Percentiles rank a stretch among this genome's conserved stretches.
Evolutionary conservation across 2,329 filamentous ascomycete species (phyloP).

Genomic region (Colletotrichum orbiculare): DNA sequence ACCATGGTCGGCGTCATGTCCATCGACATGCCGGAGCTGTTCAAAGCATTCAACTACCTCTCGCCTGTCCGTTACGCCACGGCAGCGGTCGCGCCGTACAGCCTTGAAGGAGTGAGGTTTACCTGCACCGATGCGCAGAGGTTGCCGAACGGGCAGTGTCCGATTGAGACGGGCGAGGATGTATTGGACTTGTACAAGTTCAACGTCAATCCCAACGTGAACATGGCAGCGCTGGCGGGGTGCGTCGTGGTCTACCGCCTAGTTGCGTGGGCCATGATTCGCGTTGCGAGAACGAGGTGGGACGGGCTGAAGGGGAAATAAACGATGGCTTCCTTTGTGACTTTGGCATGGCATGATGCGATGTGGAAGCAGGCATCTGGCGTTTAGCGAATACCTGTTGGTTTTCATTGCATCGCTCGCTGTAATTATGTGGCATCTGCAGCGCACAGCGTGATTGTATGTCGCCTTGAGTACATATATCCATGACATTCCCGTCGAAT

Average conservation of each 20-base stretch:
- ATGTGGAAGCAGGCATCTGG: not conserved
- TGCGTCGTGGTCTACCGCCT: constrained; percentile 74
- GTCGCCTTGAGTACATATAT: no score
- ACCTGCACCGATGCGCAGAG: constrained; percentile 71
- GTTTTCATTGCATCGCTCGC: not conserved
- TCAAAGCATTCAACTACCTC: constrained; percentile 77
- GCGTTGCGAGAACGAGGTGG: constrained; percentile 59
- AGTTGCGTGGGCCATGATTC: constrained; percentile 69
- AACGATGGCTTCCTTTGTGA: not conserved
- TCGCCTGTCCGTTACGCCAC: constrained; percentile 77
- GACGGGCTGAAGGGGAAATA: constrained; percentile 53
- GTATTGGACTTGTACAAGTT: constrained; percentile 76
- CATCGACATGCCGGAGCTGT: constrained; percentile 73
- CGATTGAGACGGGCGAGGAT: constrained; percentile 73
- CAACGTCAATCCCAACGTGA: constrained; percentile 68
- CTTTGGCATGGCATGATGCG: not conserved
- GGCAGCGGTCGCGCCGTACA: constrained; percentile 74
- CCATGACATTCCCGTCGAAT: not conserved
- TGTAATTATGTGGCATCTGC: not conserved
- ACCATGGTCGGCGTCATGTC: constrained; percentile 78
- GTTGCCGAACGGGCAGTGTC: constrained; percentile 70
- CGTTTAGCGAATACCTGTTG: not conserved
- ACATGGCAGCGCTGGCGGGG: constrained; percentile 71
- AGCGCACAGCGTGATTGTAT: not conserved
- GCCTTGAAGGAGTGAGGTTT: constrained; percentile 69